Base-by-base conservation (phyloP, 2,329 filamentous ascomycete genomes). In the Colletotrichum agaves region DNA sequence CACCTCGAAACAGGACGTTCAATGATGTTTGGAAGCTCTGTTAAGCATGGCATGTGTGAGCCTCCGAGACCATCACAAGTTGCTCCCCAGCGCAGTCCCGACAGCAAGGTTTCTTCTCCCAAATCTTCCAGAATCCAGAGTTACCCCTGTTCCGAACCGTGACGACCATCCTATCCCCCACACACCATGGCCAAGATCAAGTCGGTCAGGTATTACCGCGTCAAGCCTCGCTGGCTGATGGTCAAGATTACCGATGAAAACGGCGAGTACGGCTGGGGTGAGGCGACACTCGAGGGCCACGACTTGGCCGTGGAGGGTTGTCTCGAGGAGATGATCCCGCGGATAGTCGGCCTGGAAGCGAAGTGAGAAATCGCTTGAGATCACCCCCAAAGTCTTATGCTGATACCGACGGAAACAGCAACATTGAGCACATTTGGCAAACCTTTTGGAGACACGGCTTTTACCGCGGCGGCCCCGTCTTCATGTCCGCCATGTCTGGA, bases 381-480 rank as follows among this genome's bases (percentile, higher is more conserved):
- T 21, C 15, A 3, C 5, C 1, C 0, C 1, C 19, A 1, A 19
- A 46, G 4, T 2, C 12, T 35, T 15, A n/a, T 3, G 33, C 52
- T 67, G 11, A 65, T 12, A 15, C n/a, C 43, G 21, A 15, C 2
- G 27, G 27, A 7, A 27, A 27, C 12, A 89, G 87, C 75, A 85
- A 91, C 67, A 92, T 92, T 70, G 90, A 92, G 74, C 87, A 91
- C 74, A 87, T 92, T 64, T 92, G 90, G 90, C 89, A 91, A 75
- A 83, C 83, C 72, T 83, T 85, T 55, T 91, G 87, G 85, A 83
- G 90, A 56, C 76, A 84, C 17, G 87, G 87, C 19, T 92, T 92
- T 79, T 92, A 92, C 78, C 84, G 90, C 44, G 90, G 90, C 15
- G 90, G 90, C 0, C 88, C 90, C 0, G 89, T 92, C 43, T 88